A percentile compares a stretch with the other conserved stretches of the same genome.
Evolutionary conservation across 2,329 filamentous ascomycete species (phyloP).

Genomic region (Domatiomyces catenatus): DNA sequence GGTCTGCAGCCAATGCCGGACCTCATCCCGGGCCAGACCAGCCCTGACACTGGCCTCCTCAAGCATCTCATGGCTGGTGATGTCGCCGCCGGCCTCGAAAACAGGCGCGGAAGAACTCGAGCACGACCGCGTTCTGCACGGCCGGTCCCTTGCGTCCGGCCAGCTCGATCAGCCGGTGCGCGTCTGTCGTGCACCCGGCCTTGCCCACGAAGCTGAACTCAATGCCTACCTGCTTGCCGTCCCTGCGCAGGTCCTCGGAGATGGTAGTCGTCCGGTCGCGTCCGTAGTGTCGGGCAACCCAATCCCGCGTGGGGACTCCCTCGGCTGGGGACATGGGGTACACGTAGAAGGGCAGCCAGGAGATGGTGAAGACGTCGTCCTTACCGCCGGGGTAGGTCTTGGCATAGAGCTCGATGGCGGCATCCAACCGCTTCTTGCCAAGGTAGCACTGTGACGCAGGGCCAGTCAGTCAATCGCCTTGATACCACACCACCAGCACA

Average conservation of each 20-base stretch:
- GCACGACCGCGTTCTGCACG: slow-evolving; percentile 41
- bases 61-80: slow-evolving; percentile 42
- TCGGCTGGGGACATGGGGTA: slow-evolving; percentile 47
- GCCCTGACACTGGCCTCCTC: slow-evolving; percentile 37
- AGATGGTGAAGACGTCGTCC: slow-evolving; percentile 54
- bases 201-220: slow-evolving; percentile 56
- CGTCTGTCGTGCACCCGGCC: slow-evolving; percentile 63
- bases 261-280: not conserved
- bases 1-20: slow-evolving; percentile 38
- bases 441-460: slow-evolving; percentile 45
- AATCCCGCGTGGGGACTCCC: slow-evolving; percentile 11
- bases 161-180: slow-evolving; percentile 53
- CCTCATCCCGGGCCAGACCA: slow-evolving; percentile 27
- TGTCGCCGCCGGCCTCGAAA: slow-evolving; percentile 52
- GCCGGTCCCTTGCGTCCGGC: slow-evolving; percentile 14
- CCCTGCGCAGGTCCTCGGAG: not conserved
- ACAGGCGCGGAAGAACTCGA: slow-evolving; percentile 49
- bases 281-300: not conserved
- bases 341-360: slow-evolving; percentile 70
- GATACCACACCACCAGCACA: too few species aligned
- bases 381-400: slow-evolving; percentile 37
- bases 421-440: slow-evolving; percentile 59
- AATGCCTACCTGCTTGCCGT: slow-evolving; percentile 42
- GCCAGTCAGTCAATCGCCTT: slow-evolving; percentile 12
- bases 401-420: slow-evolving; percentile 53